Conservation (phyloP, 495 filamentous ascomycete genomes). For the Elasticomyces elasticus region DNA sequence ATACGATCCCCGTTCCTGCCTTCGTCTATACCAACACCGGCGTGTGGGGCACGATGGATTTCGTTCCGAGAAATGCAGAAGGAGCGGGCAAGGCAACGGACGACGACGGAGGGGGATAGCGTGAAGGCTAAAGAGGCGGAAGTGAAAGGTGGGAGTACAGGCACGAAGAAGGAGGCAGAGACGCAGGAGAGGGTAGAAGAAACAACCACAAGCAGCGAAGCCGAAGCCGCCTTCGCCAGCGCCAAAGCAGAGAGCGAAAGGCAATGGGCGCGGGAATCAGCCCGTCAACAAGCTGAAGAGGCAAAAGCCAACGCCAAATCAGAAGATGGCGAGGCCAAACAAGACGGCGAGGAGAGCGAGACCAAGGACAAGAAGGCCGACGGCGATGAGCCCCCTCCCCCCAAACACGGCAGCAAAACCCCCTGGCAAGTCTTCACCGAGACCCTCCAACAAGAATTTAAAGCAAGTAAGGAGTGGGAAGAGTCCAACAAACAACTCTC, state of each 20-base stretch:
- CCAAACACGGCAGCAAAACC: constrained; percentile 93
- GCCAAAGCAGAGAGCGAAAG: constrained; percentile 26
- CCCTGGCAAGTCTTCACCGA: constrained; percentile 98
- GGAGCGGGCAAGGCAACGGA: constrained; percentile 23
- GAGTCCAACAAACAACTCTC: constrained; percentile 93
- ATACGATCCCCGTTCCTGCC: constrained; percentile 28
- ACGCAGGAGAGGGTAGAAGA: no score
- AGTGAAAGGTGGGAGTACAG: no score
- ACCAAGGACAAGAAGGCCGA: constrained; percentile 61
- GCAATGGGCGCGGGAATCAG: constrained; percentile 33
- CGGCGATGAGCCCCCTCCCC: constrained; percentile 68
- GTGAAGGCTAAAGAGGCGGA: constrained; percentile 29
- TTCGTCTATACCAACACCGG: constrained; percentile 13
- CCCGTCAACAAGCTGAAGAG: constrained; percentile 35
- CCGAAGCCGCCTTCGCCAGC: constrained; percentile 30
- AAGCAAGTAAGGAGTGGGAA: constrained; percentile 97
- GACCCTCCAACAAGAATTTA: constrained; percentile 83
- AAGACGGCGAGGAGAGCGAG: constrained; percentile 34
- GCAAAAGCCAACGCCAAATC: constrained; percentile 32
- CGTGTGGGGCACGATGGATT: constrained; percentile 16
- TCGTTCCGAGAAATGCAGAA: constrained; percentile 20
- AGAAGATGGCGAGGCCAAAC: constrained; percentile 20
- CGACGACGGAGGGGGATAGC: no score
- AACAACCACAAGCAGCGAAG: constrained; percentile 28
- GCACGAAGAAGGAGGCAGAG: no score